phyloP scores from a whole-genome alignment of 148 eudicot genomes.

The Spergularia marina region DNA sequence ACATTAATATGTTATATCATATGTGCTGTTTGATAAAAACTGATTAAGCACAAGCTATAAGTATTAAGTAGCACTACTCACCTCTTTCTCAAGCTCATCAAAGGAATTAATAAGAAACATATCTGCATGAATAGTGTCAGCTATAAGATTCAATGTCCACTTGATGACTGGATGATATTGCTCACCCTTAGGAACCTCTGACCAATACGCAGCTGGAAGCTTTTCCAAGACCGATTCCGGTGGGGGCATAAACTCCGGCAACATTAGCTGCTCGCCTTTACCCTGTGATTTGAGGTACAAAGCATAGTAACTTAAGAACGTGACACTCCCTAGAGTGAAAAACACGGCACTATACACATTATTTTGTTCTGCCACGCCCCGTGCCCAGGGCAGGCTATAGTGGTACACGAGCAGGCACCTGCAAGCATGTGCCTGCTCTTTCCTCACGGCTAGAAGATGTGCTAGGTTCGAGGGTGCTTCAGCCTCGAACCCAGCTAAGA shows the following conservation, averaged over 20 bases:
- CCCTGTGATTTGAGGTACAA: conserved; percentile 12
- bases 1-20: too few relatives aligned
- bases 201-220: too few relatives aligned
- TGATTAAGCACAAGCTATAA: too few relatives aligned
- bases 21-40: too few relatives aligned
- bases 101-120: conserved; percentile 36
- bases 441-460: background rate
- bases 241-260: background rate
- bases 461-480: background rate
- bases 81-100: conserved; percentile 31
- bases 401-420: conserved; percentile 22
- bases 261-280: background rate
- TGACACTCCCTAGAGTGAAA: conserved; percentile 15
- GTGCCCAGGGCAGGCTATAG: conserved; percentile 18
- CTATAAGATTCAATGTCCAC: conserved; percentile 20
- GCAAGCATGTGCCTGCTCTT: too few relatives aligned
- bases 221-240: background rate
- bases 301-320: conserved; percentile 9
- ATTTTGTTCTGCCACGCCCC: conserved; percentile 11
- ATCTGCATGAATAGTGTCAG: conserved; percentile 8
- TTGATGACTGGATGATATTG: conserved; percentile 30
- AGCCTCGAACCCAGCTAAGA: conserved; percentile 8
- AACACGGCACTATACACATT: conserved; percentile 17
- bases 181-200: conserved; percentile 2
- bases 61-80: background rate